These are phyloP conservation scores for Kondoa subrosea DNA, from an alignment of 768 basidiomycete genomes.

Conservation along the genomic window DNA sequence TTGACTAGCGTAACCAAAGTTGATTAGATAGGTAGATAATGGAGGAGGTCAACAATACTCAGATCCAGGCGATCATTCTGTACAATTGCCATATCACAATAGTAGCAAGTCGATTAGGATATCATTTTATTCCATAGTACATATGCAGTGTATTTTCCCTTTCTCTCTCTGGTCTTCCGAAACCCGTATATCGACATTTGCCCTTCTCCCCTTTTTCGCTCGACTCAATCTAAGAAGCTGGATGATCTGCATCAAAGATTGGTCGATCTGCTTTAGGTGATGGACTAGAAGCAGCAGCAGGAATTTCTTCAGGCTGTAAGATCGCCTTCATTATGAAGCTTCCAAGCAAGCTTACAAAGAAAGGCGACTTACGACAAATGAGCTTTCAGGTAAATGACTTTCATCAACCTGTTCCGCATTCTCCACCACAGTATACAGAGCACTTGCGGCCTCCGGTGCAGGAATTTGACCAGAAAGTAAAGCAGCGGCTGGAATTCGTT, in stretches of 20 bases:
- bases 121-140: background rate
- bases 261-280: background rate
- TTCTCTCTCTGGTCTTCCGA: too few relatives aligned
- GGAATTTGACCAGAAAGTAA: slow-evolving; percentile 87
- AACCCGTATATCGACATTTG: too few relatives aligned
- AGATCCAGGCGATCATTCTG: too few relatives aligned
- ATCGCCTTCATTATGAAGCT: background rate
- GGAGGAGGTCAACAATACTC: too few relatives aligned
- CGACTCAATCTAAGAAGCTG: too few relatives aligned
- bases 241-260: background rate
- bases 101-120: background rate
- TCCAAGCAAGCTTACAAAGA: background rate
- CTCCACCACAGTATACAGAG: slow-evolving; percentile 89
- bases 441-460: slow-evolving; percentile 57
- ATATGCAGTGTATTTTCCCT: too few relatives aligned
- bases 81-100: background rate
- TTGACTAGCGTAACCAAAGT: background rate
- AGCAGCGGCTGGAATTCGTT: slow-evolving; percentile 67
- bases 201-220: too few relatives aligned
- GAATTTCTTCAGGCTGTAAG: background rate
- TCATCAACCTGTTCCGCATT: slow-evolving; percentile 34
- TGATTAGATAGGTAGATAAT: too few relatives aligned
- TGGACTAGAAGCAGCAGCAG: background rate
- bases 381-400: slow-evolving; percentile 28
- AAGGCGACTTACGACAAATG: background rate